Evolutionary conservation across 805 yeast species (phyloP).

Genomic region (Cyberlindnera mississippiensis): DNA sequence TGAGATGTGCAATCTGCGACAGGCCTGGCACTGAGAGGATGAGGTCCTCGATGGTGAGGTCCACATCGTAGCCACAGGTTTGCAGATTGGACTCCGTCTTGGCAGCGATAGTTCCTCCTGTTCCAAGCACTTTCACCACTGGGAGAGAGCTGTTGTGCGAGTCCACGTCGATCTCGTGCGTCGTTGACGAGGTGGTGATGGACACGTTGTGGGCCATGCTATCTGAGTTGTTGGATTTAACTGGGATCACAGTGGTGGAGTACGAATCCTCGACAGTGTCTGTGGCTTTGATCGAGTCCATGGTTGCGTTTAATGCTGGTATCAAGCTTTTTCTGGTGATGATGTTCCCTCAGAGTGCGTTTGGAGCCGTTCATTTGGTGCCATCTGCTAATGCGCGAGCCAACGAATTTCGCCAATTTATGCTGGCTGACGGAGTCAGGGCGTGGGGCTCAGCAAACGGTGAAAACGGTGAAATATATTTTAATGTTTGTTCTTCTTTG

Average conservation of each 20-base stretch:
- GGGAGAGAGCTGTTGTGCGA: constrained; percentile 21
- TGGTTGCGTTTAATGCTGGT: not conserved
- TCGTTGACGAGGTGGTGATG: constrained; percentile 25
- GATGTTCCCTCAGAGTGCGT: not conserved
- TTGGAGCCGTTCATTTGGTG: constrained; percentile 1
- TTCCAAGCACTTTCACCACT: constrained; percentile 47
- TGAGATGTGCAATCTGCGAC: constrained; percentile 51
- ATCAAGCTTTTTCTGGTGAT: not conserved
- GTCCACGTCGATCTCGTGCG: constrained; percentile 27
- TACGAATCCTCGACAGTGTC: constrained; percentile 6
- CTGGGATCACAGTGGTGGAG: constrained; percentile 5
- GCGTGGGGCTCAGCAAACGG: too few relatives aligned
- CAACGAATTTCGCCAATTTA: too few relatives aligned
- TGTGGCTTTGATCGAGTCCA: constrained; percentile 15
- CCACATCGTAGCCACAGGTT: constrained; percentile 55
- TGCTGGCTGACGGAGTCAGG: too few relatives aligned
- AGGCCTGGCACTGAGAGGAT: constrained; percentile 56
- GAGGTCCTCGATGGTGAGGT: constrained; percentile 49
- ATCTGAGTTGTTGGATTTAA: constrained; percentile 3
- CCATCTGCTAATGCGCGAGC: too few relatives aligned
- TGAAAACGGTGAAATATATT: too few relatives aligned
- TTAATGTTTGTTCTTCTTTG: too few relatives aligned
- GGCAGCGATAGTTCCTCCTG: constrained; percentile 61
- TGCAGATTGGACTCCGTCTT: constrained; percentile 43
- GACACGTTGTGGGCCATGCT: constrained; percentile 14